Evolutionary conservation across 2,329 filamentous ascomycete species (phyloP).

Genomic region (Ascochyta rabiei): DNA sequence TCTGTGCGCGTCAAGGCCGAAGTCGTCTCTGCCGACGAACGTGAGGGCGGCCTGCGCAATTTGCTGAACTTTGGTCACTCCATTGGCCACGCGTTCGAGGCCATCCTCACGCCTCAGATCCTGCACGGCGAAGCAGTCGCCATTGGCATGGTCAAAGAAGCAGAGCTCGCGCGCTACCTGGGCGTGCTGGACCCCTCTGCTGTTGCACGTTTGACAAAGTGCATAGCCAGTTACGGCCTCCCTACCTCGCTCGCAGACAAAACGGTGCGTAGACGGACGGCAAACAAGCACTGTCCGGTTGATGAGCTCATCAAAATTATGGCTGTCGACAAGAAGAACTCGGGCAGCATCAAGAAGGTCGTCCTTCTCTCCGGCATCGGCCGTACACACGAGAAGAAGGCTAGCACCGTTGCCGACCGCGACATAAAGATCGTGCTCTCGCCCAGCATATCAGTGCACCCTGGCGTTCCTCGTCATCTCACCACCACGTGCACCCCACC

Average conservation of each 20-base stretch:
- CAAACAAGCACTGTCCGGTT: conserved; percentile 85
- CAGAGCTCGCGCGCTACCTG: conserved; percentile 87
- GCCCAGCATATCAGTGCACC: conserved; percentile 74
- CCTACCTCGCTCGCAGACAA: conserved; percentile 86
- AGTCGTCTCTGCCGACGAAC: conserved; percentile 92
- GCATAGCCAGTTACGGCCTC: conserved; percentile 90
- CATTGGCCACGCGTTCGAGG: conserved; percentile 95
- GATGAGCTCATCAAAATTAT: conserved; percentile 88
- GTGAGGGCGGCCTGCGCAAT: conserved; percentile 91
- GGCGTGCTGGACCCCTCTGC: conserved; percentile 85
- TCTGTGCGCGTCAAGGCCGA: conserved; percentile 93
- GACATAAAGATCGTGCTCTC: conserved; percentile 85
- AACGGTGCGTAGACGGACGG: conserved; percentile 78
- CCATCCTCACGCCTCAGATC: conserved; percentile 91
- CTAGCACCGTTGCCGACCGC: conserved; percentile 85
- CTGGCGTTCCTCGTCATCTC: conserved; percentile 70
- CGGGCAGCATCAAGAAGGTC: conserved; percentile 93
- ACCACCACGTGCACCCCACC: conserved; percentile 83
- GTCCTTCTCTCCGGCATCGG: conserved; percentile 91
- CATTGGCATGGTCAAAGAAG: conserved; percentile 98
- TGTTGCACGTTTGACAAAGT: conserved; percentile 88
- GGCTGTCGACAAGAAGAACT: conserved; percentile 99
- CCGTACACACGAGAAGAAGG: conserved; percentile 82
- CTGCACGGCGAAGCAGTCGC: conserved; percentile 95
- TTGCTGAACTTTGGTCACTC: conserved; percentile 97